Evolutionary conservation across 306 rosid genomes (phyloP).

Genomic region (Pachyrhizus erosus): DNA sequence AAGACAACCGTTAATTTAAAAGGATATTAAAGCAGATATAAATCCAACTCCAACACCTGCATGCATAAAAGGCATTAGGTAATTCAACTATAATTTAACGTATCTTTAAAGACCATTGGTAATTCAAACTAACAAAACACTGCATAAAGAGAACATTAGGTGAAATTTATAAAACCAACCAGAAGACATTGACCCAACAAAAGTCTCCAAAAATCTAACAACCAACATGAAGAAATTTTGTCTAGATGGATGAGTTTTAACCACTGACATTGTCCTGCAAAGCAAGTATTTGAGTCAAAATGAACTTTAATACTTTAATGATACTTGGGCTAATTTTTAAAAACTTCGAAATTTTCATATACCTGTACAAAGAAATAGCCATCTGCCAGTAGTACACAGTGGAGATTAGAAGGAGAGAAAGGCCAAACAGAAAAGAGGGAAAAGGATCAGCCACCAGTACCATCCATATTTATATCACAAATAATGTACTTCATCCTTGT

Average conservation of each 20-base stretch:
- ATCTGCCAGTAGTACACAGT: constrained; percentile 53
- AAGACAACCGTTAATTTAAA: constrained; percentile 35
- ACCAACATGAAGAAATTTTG: constrained; percentile 65
- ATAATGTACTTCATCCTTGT: neutral
- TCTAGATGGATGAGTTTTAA: constrained; percentile 60
- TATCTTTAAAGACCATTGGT: neutral
- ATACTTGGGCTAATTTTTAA: constrained; percentile 18
- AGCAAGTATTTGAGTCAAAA: constrained; percentile 28
- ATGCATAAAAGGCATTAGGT: neutral
- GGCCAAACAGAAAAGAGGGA: neutral
- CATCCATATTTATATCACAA: constrained; percentile 28
- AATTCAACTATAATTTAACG: too few relatives aligned
- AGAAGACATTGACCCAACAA: constrained; percentile 87
- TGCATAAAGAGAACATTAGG: constrained; percentile 6
- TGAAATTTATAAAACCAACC: constrained; percentile 49
- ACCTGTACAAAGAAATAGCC: constrained; percentile 92
- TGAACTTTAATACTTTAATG: constrained; percentile 20
- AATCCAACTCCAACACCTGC: constrained; percentile 88
- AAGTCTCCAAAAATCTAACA: constrained; percentile 82
- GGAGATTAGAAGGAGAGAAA: constrained; percentile 2
- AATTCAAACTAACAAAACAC: neutral
- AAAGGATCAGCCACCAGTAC: constrained; percentile 29
- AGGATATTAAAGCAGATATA: constrained; percentile 87
- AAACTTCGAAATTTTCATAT: constrained; percentile 23
- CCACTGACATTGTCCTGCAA: constrained; percentile 76